Base-by-base conservation (phyloP, 2,329 filamentous ascomycete genomes). In the Aspergillus pseudotamarii region DNA sequence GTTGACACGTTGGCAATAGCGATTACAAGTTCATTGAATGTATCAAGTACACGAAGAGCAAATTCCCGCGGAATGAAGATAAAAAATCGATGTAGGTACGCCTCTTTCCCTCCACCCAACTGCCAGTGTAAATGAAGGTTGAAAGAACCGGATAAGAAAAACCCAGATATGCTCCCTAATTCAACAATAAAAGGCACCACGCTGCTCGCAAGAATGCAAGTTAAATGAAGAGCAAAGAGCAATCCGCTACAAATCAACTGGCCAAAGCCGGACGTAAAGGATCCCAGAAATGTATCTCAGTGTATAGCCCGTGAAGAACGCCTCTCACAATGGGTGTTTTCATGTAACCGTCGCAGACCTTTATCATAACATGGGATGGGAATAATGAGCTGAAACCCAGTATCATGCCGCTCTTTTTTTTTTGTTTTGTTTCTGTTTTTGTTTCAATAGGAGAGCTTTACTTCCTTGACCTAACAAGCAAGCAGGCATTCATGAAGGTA, bases 301-400 rank as follows among this genome's bases (percentile, higher is more conserved):
- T 72, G 64, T 72, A 68, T 69, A 69, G 38, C 60, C 68, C 54
- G 59, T 66, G 66, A 67, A 65, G 54, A 71, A 67, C 64, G 69
- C 69, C 69, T 64, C 63, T 64, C 48, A 51, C 63, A 61, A 62
- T 66, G 57, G 55, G 50, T 64, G 54, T 57, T 62, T 43, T 59
- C 67, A 55, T 56, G 53, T 57, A 50, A 58, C 57, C 64, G 45
- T 57, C 58, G 59, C 55, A 41, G 43, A 43, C 53, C n/a, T 58
- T 56, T 56, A 60, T 63, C 30, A 56, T 59, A 51, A 51, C 48
- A 32, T 51, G 48, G 28, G 48, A 51, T 30, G 48, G 48, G n/a
- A 32, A 51, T 51, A 51, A 51, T 41, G 41, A 50, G 45, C 32
- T 51, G 30, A 46, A 50, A 14, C 57, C 45, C 16, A 12, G 12